Conservation (phyloP, 805 yeast genomes). For the Barnettozyma pratensis region DNA sequence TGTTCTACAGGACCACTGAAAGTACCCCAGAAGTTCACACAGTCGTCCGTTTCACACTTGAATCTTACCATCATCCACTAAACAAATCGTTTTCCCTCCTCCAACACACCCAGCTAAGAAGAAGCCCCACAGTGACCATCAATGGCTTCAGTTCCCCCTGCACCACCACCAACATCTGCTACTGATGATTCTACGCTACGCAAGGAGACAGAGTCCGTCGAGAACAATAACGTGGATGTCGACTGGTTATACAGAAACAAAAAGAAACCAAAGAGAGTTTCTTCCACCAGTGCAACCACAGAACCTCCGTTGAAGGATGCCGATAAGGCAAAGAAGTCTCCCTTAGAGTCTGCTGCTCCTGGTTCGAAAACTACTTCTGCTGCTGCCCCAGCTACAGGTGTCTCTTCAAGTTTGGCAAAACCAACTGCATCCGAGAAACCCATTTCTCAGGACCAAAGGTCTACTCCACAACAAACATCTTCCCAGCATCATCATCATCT, state of each 20-base stretch:
- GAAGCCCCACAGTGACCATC: too few species aligned
- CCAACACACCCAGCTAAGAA: too few species aligned
- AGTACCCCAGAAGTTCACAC: too few species aligned
- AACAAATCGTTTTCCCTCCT: too few species aligned
- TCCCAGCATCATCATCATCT: not conserved
- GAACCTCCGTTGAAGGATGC: not conserved
- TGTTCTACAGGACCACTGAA: too few species aligned
- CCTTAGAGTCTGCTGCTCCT: not conserved
- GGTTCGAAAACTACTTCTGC: not conserved
- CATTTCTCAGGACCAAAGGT: too few species aligned
- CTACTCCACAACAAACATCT: conserved; percentile 1
- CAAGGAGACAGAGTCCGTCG: not conserved
- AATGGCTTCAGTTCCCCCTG: not conserved
- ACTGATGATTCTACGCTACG: not conserved
- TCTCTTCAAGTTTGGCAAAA: too few species aligned
- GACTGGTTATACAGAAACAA: conserved; percentile 86
- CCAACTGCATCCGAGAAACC: too few species aligned
- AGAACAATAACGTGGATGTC: conserved; percentile 44
- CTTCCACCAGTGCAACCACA: conserved; percentile 9
- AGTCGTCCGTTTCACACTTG: too few species aligned
- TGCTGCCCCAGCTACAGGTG: conserved; percentile 10
- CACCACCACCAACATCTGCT: not conserved
- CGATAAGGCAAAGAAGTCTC: not conserved
- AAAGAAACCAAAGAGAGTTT: conserved; percentile 35
- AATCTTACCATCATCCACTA: too few species aligned